Conservation (phyloP, 805 yeast species). For the Ogataea minuta region DNA sequence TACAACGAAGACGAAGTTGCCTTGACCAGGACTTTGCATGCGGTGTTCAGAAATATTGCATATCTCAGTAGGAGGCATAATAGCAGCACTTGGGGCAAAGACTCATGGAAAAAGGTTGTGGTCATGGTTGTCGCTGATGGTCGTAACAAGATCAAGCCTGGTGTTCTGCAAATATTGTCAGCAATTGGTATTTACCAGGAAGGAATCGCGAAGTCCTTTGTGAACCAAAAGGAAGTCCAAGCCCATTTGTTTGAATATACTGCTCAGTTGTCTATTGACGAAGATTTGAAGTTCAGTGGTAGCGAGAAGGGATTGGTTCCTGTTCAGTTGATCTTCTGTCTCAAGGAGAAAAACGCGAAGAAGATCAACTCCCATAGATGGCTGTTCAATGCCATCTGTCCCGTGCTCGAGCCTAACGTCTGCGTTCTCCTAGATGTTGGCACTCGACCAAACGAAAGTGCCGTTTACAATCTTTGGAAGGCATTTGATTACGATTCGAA, state of each 20-base stretch:
- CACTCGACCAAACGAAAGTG: constrained; percentile 85
- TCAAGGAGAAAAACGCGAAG: constrained; percentile 88
- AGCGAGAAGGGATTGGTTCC: constrained; percentile 90
- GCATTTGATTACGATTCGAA: constrained; percentile 95
- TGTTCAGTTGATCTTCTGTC: constrained; percentile 87
- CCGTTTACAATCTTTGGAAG: constrained; percentile 94
- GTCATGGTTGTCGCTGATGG: constrained; percentile 94
- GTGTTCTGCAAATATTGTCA: constrained; percentile 82
- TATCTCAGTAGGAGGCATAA: constrained; percentile 78
- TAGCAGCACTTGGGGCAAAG: constrained; percentile 91
- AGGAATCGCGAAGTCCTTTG: constrained; percentile 92
- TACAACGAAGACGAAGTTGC: constrained; percentile 92
- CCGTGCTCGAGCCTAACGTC: constrained; percentile 87
- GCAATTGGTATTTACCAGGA: constrained; percentile 98
- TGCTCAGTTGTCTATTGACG: constrained; percentile 89
- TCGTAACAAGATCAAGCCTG: constrained; percentile 79
- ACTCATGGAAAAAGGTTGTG: constrained; percentile 95
- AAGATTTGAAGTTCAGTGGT: constrained; percentile 85
- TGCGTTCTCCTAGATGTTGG: constrained; percentile 94
- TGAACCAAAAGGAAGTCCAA: constrained; percentile 85
- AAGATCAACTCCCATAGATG: constrained; percentile 97
- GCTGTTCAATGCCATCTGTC: constrained; percentile 95
- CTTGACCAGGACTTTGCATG: constrained; percentile 90
- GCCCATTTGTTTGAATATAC: constrained; percentile 96
- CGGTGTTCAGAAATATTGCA: constrained; percentile 89